These are phyloP conservation scores for Pascua sp. DNA, from an alignment of 1,284 basidiomycete species.

Conservation along the genomic window DNA sequence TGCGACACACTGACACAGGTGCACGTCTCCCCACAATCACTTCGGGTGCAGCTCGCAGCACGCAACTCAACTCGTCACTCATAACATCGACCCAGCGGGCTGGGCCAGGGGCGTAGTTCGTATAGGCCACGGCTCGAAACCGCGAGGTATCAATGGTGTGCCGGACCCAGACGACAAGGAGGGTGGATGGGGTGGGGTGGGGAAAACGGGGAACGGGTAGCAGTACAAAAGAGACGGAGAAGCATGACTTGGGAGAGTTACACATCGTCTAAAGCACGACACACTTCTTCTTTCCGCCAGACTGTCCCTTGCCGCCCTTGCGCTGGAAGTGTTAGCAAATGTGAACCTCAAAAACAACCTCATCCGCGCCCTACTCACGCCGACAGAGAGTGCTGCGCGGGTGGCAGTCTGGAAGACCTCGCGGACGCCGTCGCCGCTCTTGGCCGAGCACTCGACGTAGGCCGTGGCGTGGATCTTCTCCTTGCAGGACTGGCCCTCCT, in stretches of 20 bases:
- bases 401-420: conserved; percentile 91
- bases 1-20: no score
- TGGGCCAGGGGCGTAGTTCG: conserved; percentile 1
- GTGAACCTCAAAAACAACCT: not conserved
- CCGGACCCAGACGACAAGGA: not conserved
- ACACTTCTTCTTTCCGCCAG: conserved; percentile 40
- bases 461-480: conserved; percentile 84
- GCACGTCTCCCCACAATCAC: not conserved
- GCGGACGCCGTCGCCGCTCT: conserved; percentile 81
- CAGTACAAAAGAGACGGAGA: conserved; percentile 24
- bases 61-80: conserved; percentile 12
- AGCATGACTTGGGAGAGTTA: conserved; percentile 2
- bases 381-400: conserved; percentile 64
- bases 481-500: conserved; percentile 75
- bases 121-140: conserved; percentile 1
- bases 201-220: conserved; percentile 8
- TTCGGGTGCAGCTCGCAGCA: not conserved
- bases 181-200: not conserved
- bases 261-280: conserved; percentile 56
- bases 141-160: not conserved
- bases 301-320: conserved; percentile 11
- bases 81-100: conserved; percentile 10
- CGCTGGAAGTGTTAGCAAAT: conserved; percentile 4
- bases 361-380: conserved; percentile 25
- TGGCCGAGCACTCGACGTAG: conserved; percentile 90